phyloP scores from a whole-genome alignment of 225 moss, liverwort and hornwort species.

The Anthoceros angustus region DNA sequence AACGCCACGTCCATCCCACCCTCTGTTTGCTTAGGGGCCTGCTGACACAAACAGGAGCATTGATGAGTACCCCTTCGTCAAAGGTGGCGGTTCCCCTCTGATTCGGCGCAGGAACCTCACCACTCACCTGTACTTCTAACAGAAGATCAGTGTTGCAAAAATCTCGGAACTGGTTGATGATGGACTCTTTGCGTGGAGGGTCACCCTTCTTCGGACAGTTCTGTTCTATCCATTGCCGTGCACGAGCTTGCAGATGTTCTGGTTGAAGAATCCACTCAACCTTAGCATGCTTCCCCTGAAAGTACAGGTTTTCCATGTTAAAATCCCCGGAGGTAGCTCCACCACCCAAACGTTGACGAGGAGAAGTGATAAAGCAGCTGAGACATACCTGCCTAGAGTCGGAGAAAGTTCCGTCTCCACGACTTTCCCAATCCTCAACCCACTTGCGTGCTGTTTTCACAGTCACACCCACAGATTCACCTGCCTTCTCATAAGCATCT shows the following conservation, averaged over 20 bases:
- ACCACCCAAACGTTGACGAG: background rate
- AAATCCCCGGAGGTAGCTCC: background rate
- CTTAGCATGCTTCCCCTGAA: constrained; percentile 8
- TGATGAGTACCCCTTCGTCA: background rate
- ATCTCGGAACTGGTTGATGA: constrained; percentile 6
- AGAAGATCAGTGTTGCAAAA: constrained; percentile 9
- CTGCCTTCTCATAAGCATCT: constrained; percentile 9
- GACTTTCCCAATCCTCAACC: constrained; percentile 9
- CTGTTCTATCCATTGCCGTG: constrained; percentile 5
- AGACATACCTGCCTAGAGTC: constrained; percentile 5
- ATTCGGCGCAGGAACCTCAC: background rate
- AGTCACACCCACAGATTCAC: constrained; percentile 6
- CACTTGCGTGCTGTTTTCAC: constrained; percentile 7
- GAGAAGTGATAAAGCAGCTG: background rate
- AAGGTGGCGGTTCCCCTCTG: background rate
- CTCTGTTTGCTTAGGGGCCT: constrained; percentile 4
- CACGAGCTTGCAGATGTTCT: constrained; percentile 8
- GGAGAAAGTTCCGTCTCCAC: constrained; percentile 7
- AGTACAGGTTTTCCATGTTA: background rate
- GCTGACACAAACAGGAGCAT: background rate
- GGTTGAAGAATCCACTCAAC: constrained; percentile 9
- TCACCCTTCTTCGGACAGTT: constrained; percentile 8
- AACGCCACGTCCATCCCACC: constrained; percentile 5
- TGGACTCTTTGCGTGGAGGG: constrained; percentile 6
- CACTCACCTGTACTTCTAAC: background rate